Percentiles rank a stretch among this genome's conserved stretches.
Evolutionary conservation across 352 stramenopile species (phyloP).

Genomic region (Phytophthora pseudosyringae): DNA sequence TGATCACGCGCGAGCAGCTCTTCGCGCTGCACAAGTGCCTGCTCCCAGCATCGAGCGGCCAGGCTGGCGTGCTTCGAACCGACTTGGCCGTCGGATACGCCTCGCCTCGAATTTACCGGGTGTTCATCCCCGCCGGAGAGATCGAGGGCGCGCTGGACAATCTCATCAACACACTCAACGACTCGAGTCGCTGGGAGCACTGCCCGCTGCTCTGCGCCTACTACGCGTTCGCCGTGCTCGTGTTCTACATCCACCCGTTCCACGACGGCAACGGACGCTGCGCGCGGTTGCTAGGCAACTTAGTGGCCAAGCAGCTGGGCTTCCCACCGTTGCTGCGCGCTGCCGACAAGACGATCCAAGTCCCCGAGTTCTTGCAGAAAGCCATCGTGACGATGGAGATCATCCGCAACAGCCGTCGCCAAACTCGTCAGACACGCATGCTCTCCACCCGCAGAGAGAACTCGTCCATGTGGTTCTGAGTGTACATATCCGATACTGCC

Average conservation of each 20-base stretch:
- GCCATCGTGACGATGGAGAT: constrained; percentile 77
- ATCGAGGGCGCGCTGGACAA: constrained; percentile 54
- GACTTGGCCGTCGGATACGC: constrained; percentile 77
- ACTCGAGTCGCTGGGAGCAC: constrained; percentile 41
- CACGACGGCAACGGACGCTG: constrained; percentile 85
- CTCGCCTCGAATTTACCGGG: constrained; percentile 80
- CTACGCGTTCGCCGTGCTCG: constrained; percentile 79
- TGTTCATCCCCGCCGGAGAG: constrained; percentile 76
- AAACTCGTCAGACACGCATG: constrained; percentile 51
- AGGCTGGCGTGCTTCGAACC: constrained; percentile 60
- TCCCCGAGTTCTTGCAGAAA: constrained; percentile 76
- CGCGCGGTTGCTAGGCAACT: constrained; percentile 73
- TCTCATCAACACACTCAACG: constrained; percentile 58
- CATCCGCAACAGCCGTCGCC: constrained; percentile 60
- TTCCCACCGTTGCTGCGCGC: constrained; percentile 67
- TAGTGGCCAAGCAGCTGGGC: constrained; percentile 76
- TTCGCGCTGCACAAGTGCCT: constrained; percentile 66
- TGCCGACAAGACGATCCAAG: constrained; percentile 84
- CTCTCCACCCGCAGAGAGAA: constrained; percentile 71
- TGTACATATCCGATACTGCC: too few species aligned
- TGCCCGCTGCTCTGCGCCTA: constrained; percentile 76
- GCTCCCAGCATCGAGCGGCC: constrained; percentile 43
- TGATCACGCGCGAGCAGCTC: constrained; percentile 70
- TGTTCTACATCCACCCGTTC: constrained; percentile 90
- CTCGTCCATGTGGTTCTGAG: constrained; percentile 83